Evolutionary conservation across 2,329 filamentous ascomycete species (phyloP).

Genomic region (Ophiostoma sp.): DNA sequence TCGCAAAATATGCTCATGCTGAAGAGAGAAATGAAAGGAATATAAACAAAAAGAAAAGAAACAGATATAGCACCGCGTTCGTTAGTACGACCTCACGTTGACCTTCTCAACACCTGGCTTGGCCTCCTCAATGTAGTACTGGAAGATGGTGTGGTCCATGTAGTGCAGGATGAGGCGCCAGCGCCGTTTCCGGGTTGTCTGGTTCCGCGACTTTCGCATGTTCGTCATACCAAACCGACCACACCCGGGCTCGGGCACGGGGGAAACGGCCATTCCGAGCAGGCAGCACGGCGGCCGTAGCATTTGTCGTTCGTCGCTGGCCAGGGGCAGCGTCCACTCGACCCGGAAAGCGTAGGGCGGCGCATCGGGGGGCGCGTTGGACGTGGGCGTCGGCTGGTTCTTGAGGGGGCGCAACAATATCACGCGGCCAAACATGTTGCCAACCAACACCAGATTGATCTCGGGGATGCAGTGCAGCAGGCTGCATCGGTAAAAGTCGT

Average conservation of each 20-base stretch:
- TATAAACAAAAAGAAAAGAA: background rate
- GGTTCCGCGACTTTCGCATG: background rate
- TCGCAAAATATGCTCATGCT: background rate
- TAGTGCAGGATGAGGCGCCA: slow-evolving; percentile 74
- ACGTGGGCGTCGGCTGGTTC: slow-evolving; percentile 33
- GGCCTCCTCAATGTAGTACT: slow-evolving; percentile 60
- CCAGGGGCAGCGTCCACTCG: slow-evolving; percentile 53
- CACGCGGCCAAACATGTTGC: slow-evolving; percentile 65
- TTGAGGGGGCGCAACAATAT: slow-evolving; percentile 61
- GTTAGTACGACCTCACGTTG: background rate
- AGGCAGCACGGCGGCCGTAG: slow-evolving; percentile 54
- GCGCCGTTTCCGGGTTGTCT: slow-evolving; percentile 42
- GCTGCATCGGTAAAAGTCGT: slow-evolving; percentile 51
- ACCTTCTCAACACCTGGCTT: slow-evolving; percentile 13
- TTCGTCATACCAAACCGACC: slow-evolving; percentile 31
- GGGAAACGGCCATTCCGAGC: slow-evolving; percentile 67
- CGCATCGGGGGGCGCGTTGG: slow-evolving; percentile 25
- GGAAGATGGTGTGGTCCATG: slow-evolving; percentile 66
- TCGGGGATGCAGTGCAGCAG: slow-evolving; percentile 67
- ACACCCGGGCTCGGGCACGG: slow-evolving; percentile 52
- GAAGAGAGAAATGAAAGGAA: background rate
- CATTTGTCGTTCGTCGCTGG: slow-evolving; percentile 46
- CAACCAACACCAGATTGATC: slow-evolving; percentile 67
- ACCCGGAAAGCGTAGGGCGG: slow-evolving; percentile 48
- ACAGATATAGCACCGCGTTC: background rate